Evolutionary conservation across 208 protist genomes (phyloP).

Genomic region (Angomonas ambiguus): DNA sequence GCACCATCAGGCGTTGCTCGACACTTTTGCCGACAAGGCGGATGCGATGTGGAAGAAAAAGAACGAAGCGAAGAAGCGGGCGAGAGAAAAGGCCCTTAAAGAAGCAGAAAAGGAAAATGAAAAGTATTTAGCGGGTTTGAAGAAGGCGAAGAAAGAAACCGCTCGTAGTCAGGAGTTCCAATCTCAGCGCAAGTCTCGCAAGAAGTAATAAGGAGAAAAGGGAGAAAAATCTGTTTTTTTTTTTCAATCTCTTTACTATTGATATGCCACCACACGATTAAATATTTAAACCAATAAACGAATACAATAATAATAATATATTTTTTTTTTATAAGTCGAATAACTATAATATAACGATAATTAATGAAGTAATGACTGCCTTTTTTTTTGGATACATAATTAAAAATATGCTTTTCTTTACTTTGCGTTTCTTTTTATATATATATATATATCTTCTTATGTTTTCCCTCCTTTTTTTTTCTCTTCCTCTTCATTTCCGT

Average conservation of each 20-base stretch:
- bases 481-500: conserved; percentile 12
- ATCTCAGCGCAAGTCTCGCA: conserved; percentile 85
- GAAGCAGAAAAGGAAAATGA: conserved; percentile 63
- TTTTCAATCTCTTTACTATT: conserved; percentile 7
- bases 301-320: conserved; percentile 5
- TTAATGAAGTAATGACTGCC: no score
- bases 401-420: conserved; percentile 8
- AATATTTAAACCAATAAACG: conserved; percentile 1
- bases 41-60: conserved; percentile 77
- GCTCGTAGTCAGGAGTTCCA: conserved; percentile 84
- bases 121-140: conserved; percentile 72
- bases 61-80: conserved; percentile 66
- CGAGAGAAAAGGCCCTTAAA: conserved; percentile 44
- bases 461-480: conserved; percentile 9
- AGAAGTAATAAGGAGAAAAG: conserved; percentile 12
- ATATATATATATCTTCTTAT: background rate
- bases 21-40: conserved; percentile 63
- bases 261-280: no score
- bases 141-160: conserved; percentile 92
- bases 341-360: no score
- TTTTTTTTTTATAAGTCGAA: no score
- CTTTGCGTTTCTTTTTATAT: conserved; percentile 6
- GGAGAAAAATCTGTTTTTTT: conserved; percentile 5
- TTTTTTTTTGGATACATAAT: no score
- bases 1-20: conserved; percentile 72